Conservation (phyloP, 2,329 filamentous ascomycete species). For the Chaetomium strumarium region DNA sequence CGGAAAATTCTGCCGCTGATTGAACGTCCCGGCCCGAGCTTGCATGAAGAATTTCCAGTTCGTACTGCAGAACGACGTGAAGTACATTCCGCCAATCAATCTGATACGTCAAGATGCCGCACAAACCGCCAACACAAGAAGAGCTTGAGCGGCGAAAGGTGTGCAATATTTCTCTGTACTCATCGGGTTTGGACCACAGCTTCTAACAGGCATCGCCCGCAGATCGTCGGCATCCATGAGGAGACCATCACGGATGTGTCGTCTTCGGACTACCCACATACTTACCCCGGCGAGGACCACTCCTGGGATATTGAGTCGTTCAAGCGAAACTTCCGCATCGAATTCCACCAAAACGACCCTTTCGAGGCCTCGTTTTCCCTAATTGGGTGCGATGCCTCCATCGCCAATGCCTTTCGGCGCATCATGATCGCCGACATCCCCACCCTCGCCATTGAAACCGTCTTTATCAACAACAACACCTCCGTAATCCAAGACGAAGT, state of each 20-base stretch:
- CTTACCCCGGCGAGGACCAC: constrained; percentile 78
- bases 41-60: constrained; percentile 12
- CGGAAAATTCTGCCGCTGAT: constrained; percentile 25
- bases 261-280: constrained; percentile 86
- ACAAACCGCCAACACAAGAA: constrained; percentile 44
- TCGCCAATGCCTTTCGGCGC: constrained; percentile 95
- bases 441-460: constrained; percentile 86
- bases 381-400: constrained; percentile 81
- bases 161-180: constrained; percentile 21
- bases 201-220: constrained; percentile 6
- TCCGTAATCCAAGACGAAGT: constrained; percentile 98
- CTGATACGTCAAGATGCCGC: constrained; percentile 20
- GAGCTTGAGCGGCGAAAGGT: constrained; percentile 60
- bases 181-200: not conserved
- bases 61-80: constrained; percentile 14
- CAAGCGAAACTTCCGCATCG: constrained; percentile 42
- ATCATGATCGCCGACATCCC: constrained; percentile 94
- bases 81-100: constrained; percentile 9
- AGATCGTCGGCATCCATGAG: constrained; percentile 81
- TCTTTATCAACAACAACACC: constrained; percentile 94
- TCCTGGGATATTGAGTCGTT: constrained; percentile 43
- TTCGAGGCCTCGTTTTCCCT: constrained; percentile 83
- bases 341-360: constrained; percentile 78
- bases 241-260: constrained; percentile 87
- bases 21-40: not conserved